A percentile compares a stretch with the other conserved stretches of the same genome.
These are phyloP conservation scores for Carex cristatella DNA, from an alignment of 176 grass and related monocot species.

Conservation along the genomic window DNA sequence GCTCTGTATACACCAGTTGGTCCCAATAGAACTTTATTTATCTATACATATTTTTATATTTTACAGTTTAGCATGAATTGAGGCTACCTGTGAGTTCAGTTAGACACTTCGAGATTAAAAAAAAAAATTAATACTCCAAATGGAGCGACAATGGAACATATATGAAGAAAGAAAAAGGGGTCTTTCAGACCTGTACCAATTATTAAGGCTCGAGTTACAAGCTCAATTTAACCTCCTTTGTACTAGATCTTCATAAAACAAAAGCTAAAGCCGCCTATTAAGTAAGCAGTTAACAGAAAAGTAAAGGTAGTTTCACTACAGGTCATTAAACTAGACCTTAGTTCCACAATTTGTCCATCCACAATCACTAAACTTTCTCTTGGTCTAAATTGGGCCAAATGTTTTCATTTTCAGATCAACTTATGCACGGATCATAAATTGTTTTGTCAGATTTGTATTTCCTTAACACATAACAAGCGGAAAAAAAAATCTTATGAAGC, in stretches of 20 bases:
- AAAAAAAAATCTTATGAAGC: neutral
- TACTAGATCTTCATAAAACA: neutral
- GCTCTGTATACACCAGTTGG: neutral
- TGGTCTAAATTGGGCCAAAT: neutral
- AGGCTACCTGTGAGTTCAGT: neutral
- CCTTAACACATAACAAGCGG: neutral
- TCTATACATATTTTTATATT: neutral
- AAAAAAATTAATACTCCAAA: neutral
- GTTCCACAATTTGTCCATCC: neutral
- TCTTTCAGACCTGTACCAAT: neutral
- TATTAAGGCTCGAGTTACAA: neutral
- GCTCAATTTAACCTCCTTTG: neutral
- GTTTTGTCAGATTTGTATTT: neutral
- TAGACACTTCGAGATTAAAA: neutral
- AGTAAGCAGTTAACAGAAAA: neutral
- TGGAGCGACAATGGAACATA: neutral
- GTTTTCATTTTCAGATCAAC: neutral
- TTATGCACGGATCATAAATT: neutral
- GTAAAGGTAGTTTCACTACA: neutral
- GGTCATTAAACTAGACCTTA: constrained; percentile 8
- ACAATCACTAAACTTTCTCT: neutral
- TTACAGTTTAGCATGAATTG: neutral
- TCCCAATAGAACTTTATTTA: neutral
- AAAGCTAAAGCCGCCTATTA: neutral
- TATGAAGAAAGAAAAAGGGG: neutral